These are phyloP conservation scores for Botrytis fragariae DNA, from an alignment of 2,329 filamentous ascomycete species.

Conservation along the genomic window DNA sequence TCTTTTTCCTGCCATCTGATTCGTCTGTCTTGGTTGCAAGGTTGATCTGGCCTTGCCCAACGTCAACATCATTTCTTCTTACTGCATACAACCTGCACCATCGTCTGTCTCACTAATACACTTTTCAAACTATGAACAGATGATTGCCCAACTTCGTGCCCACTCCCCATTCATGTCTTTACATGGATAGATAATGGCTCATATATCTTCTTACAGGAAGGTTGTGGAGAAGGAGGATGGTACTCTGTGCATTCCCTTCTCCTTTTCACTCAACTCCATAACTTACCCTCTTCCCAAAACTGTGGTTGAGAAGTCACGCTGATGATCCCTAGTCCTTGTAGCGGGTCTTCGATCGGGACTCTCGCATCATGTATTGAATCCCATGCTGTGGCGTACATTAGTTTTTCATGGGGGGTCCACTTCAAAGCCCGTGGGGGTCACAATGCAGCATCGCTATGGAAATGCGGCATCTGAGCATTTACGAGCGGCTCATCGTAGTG, in stretches of 20 bases:
- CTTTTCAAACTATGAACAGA: not conserved
- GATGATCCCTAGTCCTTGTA: conserved; percentile 3
- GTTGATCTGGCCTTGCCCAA: not conserved
- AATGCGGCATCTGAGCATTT: conserved; percentile 8
- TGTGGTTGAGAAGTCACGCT: conserved; percentile 7
- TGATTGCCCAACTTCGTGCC: not conserved
- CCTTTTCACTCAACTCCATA: not conserved
- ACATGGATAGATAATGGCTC: not conserved
- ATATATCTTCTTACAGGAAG: not conserved
- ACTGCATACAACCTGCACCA: not conserved
- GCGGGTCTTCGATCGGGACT: conserved; percentile 14
- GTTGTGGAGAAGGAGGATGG: not conserved
- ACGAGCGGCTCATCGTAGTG: not conserved
- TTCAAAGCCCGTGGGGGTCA: conserved; percentile 16
- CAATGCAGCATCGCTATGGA: not conserved
- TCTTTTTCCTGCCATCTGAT: not conserved
- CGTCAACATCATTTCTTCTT: conserved; percentile 6
- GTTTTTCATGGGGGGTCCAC: conserved; percentile 3
- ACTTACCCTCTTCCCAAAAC: not conserved
- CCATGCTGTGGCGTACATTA: conserved; percentile 16
- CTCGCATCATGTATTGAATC: conserved; percentile 12
- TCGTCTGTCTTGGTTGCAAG: not conserved
- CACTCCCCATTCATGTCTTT: not conserved
- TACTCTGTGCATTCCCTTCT: not conserved
- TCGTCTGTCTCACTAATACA: not conserved